Base-by-base conservation (phyloP, 2,329 filamentous ascomycete genomes). In the Juglanconis oblonga region DNA sequence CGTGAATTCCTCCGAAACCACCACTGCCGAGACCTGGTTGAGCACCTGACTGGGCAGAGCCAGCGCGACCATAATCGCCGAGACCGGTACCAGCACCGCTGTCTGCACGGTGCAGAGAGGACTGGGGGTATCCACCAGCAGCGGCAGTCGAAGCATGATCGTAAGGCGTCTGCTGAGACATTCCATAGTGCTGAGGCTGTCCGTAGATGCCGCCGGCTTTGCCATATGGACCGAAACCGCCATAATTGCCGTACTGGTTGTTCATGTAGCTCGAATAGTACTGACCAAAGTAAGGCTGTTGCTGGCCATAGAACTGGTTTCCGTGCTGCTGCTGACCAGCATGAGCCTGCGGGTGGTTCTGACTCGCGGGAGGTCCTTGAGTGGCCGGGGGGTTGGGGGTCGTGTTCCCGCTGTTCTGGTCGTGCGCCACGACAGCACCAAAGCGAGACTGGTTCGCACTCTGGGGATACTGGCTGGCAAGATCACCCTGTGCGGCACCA, bases 361-460 rank as follows among this genome's bases (percentile, higher is more conserved):
- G 65, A 58, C 62, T 62, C 67, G 71, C 44, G 58, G 70, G 67
- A 67, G 69, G 83, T 51, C 76, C 77, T 70, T 84, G 83, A 10
- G 77, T 76, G 45, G 88, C 82, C 17, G 47, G 38, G 33, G 93
- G 92, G 77, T 96, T 95, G 40, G 94, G 93, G 2, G 93, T 97
- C 69, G 89, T 94, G 73, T 95, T 89, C 49, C 92, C 94, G 72
- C 92, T 97, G 78, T 89, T 92, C 69, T 92, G 90, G 63, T 85
- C 83, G 58, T 96, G 92, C 64, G 86, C 80, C 62, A 81, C 77
- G 35, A 80, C 79, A 65, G 77, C 79, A 35, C 81, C 81, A 49
- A 87, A 88, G 56, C 86, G 83, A 4, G 85, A 82, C 65, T 81
- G 82, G 72, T 77, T 87, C 69, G 88, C 88, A 67, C 87, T 90